Percentiles rank a stretch among this genome's conserved stretches.
phyloP scores from a whole-genome alignment of 2,329 filamentous ascomycete species.

The Diaporthe caulivora region DNA sequence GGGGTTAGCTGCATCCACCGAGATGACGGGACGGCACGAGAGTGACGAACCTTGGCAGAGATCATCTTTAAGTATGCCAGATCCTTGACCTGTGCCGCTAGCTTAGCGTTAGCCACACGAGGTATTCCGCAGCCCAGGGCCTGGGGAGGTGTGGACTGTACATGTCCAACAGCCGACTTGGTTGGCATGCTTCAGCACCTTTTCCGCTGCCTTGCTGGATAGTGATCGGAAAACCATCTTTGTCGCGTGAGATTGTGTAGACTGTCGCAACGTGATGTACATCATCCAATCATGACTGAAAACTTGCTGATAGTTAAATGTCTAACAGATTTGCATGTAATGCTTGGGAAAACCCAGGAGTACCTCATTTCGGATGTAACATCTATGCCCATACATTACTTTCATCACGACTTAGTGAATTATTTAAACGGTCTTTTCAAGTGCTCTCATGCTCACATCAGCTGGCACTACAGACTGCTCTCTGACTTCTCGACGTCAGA shows the following conservation, averaged over 20 bases:
- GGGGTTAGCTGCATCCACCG: neutral
- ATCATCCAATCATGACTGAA: too few relatives aligned
- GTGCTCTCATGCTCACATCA: neutral
- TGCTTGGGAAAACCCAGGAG: neutral
- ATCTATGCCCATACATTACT: neutral
- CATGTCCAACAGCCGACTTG: neutral
- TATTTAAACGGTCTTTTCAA: neutral
- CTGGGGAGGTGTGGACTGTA: neutral
- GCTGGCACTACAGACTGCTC: constrained; percentile 29
- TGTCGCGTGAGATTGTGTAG: neutral
- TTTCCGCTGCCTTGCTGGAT: neutral
- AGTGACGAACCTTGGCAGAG: neutral
- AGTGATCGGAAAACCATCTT: neutral
- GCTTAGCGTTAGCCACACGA: too few relatives aligned
- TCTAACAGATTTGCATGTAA: neutral
- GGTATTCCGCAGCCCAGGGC: neutral
- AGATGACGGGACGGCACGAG: neutral
- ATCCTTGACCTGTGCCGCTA: neutral
- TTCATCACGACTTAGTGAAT: neutral
- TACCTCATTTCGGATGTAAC: neutral
- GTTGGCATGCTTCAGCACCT: neutral
- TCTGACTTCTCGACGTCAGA: constrained; percentile 46
- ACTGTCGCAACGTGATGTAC: neutral
- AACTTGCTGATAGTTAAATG: too few relatives aligned
- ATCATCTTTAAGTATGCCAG: neutral